phyloP scores from a whole-genome alignment of 169 alveolate species.

The Nephromyces sp. region DNA sequence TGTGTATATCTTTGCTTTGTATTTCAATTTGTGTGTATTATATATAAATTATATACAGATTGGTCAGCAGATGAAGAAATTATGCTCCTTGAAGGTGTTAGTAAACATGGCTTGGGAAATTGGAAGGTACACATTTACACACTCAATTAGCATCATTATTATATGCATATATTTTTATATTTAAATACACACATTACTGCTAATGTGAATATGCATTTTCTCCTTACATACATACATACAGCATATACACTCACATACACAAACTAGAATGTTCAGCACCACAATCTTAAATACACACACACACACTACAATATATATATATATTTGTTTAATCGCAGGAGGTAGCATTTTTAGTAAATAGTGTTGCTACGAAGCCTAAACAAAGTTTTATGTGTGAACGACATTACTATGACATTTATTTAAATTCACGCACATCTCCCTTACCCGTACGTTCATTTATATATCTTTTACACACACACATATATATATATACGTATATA shows the following conservation, averaged over 20 bases:
- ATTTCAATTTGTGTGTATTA: neutral
- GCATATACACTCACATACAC: too few relatives aligned
- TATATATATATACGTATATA: too few relatives aligned
- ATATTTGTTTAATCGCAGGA: constrained; percentile 7
- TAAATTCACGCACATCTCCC: constrained; percentile 33
- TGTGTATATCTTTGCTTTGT: neutral
- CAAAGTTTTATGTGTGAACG: constrained; percentile 45
- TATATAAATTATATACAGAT: constrained; percentile 21
- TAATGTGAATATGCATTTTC: neutral
- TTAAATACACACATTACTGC: neutral
- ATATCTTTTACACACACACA: neutral
- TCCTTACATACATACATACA: too few relatives aligned
- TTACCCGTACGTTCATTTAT: constrained; percentile 14
- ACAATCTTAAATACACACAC: neutral
- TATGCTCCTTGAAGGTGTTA: constrained; percentile 72
- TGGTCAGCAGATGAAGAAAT: constrained; percentile 85
- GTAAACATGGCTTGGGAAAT: constrained; percentile 80
- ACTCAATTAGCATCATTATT: too few relatives aligned
- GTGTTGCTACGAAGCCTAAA: constrained; percentile 38
- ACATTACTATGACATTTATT: constrained; percentile 46
- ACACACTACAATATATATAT: neutral
- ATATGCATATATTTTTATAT: neutral
- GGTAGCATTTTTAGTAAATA: constrained; percentile 28
- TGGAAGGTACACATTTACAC: constrained; percentile 63
- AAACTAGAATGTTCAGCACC: neutral